Base-by-base conservation (phyloP, 208 protist genomes). In the Crithidia sp. region DNA sequence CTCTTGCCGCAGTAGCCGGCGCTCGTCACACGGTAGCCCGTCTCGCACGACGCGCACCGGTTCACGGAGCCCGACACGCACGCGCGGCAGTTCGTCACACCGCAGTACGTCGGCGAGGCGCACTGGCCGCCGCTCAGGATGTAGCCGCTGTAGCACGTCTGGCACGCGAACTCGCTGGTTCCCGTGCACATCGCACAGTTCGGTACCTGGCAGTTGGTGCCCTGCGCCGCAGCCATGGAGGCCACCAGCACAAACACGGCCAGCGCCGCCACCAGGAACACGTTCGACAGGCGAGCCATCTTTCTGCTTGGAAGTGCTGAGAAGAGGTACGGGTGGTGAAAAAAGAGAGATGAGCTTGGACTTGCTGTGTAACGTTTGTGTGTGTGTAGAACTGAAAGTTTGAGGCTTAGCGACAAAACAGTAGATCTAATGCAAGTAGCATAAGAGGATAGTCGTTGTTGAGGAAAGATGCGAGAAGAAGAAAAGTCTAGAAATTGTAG, bases 1-100 rank as follows among this genome's bases (percentile, higher is more conserved):
- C 17, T 59, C 54, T 13, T 45, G 16, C 14, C 56, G 67, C 67
- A 71, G 14, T 57, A 45, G 16, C 54, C 54, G 43, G 4, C 17
- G 43, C 16, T 13, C 5, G 56, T 64, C 7, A 64, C 36, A 8
- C 9, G 7, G 67, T 71, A 71, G 67, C 67, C 67, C 3, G 2
- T 39, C 16, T 62, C 12, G 67, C 67, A 71, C 44, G 44, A 14
- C 7, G 54, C 55, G 67, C 67, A 71, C 19, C 45, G 44, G 56
- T 43, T 54, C 19, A 45, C 40, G 13, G 47, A 17, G 36, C 56
- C 67, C 13, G 17, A 53, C 53, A 71, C 56, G 41, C 67, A 71
- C 54, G 28, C 44, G 16, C 12, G 17, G 44, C 67, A 71, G 67
- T 71, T 54, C 67, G 67, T 64, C 6, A 71, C 67, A 17, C 67